Base-by-base conservation (phyloP, 2,329 filamentous ascomycete species). In the Beauveria asiatica region DNA sequence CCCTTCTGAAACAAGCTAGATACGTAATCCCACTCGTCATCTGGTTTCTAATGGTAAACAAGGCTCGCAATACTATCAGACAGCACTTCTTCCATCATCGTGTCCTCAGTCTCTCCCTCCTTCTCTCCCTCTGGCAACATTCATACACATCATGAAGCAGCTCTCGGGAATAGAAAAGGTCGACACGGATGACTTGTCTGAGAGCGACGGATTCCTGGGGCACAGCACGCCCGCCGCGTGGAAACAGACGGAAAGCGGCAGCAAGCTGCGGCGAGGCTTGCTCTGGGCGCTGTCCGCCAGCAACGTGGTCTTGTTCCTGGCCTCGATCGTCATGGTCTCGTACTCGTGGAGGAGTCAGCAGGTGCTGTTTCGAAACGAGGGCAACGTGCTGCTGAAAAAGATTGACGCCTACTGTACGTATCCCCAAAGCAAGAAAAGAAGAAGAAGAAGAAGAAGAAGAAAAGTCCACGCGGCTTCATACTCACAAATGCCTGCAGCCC, bases 381-480 rank as follows among this genome's bases (percentile, higher is more conserved):
- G 19, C 3, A 57, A 57, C 16, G 27, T 16, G 1, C 30, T 57
- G 13, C 30, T 57, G 25, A 57, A 57, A n/a, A 21, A 39, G 16
- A 57, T 57, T 33, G 54, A 57, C 8, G 54, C 56, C 2, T 58
- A 58, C 17, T 58, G 56, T 50, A 30, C 27, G 27, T 30, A 30
- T 10, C 27, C 27, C 27, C 27, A 30, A 30, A 30, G 27, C 27
- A 30, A 30, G 27, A 10, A 30, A 9, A 10, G 27, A 30, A 9
- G 2, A 30, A 30, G 27, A 30, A 30, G n/a, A n/a, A n/a, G n/a
- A n/a, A n/a, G n/a, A n/a, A n/a, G n/a, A n/a, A n/a, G n/a, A n/a
- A 30, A 30, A 17, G 8, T 19, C 7, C 48, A 11, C 7, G 9
- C n/a, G 6, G 16, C 30, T 21, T 7, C 17, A 9, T 11, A 16